Evolutionary conservation across 106 monocot genomes (phyloP), one percentile per base, ranked within the genome.

Genomic region (Chionographis japonica): DNA sequence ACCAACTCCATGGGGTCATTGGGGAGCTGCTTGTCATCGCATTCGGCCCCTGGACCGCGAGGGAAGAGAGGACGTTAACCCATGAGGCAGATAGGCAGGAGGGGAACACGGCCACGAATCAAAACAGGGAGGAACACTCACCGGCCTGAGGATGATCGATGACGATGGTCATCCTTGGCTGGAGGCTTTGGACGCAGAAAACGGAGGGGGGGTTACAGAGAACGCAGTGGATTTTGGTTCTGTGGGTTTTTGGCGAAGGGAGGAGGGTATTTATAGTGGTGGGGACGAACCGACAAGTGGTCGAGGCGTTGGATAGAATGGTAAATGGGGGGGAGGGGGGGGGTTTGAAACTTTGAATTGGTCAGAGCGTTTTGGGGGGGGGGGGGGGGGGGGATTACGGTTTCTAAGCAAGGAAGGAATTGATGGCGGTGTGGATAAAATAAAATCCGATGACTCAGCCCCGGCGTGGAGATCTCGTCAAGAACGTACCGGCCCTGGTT

Each of bases 131-230:
- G 37, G n/a, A 15, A 54, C n/a, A n/a, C 16, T n/a, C 51, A 86
- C 90, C 84, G 38, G 54, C 27, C 11, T 55, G 80, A 55, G 81
- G 71, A 56, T 78, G 65, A 50, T 93, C 93, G 52, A 86, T 54
- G 60, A 46, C 13, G 76, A 93, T 81, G 14, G 89, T 93, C 93
- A 93, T 93, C 80, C 68, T 61, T 38, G 8, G 10, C 6, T 8
- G 0, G 54, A 19, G 63, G 51, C 4, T 40, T 12, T 43, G 15
- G 18, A 54, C 16, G 18, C 19, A 40, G 16, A 55, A 56, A 9
- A 56, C 46, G 9, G 9, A 46, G n/a, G n/a, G n/a, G n/a, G n/a
- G n/a, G n/a, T 27, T 0, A 46, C 5, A 10, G 46, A 46, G 46
- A 41, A 57, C 5, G 37, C 53, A 3, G n/a, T 0, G 6, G 8